Base-by-base conservation (phyloP, 208 protist genomes). In the Naegleria lovaniensis region DNA sequence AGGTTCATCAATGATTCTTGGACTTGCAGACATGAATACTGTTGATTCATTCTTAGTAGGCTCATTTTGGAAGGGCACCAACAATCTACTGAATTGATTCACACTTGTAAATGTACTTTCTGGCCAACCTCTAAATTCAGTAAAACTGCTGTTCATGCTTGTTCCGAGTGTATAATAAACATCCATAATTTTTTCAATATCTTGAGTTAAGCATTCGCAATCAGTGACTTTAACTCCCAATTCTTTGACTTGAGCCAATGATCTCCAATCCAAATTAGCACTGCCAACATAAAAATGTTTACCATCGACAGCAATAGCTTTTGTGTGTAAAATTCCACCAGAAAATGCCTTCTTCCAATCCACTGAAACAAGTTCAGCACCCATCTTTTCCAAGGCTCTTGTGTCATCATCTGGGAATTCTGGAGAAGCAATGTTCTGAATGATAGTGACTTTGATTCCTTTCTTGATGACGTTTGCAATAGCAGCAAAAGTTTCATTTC, bases 201-300 rank as follows among this genome's bases (percentile, higher is more conserved):
- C 94, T 5, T 79, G 0, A 0, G 94, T 88, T 16, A 95, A 59
- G 15, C 19, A 33, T 43, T 58, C 19, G n/a, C 93, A 93, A 85
- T 94, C 85, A 25, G 59, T 39, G 9, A 95, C 88, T 0, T 94
- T 19, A 15, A 95, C 85, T 51, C 94, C 94, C 16, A 95, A 91
- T 43, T 95, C 94, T 83, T 95, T 95, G 16, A 95, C 94, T 90
- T 95, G 93, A 29, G 92, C 48, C 13, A 95, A 52, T 39, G 93
- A 93, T 43, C 92, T 84, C 94, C 94, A 95, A 90, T 94, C 94
- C 6, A 93, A 52, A 59, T 95, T 95, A 0, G 94, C 94, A 89
- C 91, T 94, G 25, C 94, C 94, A 11, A 95, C 33, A 59, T 95
- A 95, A 0, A 93, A 91, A 79, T 39, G 75, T 0, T 1, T 16